phyloP scores from a whole-genome alignment of 23 red algal genomes.

The Agarophyton chilense region DNA sequence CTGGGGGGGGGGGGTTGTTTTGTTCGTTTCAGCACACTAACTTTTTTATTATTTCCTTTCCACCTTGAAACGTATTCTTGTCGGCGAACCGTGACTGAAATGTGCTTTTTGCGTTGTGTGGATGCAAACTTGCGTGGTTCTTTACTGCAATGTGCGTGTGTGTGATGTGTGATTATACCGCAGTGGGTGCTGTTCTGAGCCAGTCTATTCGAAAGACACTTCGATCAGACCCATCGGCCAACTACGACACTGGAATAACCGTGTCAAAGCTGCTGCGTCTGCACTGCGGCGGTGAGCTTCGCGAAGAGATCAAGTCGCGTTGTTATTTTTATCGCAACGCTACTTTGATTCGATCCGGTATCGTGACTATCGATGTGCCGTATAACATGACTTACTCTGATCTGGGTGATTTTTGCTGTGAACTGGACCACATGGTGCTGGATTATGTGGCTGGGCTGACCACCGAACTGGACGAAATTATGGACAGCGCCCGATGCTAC shows the following conservation, averaged over 20 bases:
- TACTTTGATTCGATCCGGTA: slow-evolving; percentile 61
- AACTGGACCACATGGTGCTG: slow-evolving; percentile 78
- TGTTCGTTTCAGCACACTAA: neutral
- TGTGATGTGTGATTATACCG: no score
- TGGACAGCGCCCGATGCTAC: slow-evolving; percentile 74
- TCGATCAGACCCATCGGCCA: slow-evolving; percentile 48
- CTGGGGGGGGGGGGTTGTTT: neutral
- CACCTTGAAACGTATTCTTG: no score
- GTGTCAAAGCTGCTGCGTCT: slow-evolving; percentile 61
- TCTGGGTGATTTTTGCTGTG: slow-evolving; percentile 70
- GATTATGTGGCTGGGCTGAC: slow-evolving; percentile 72
- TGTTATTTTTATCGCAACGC: slow-evolving; percentile 65
- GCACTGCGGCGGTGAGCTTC: slow-evolving; percentile 64
- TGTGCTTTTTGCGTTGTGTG: no score
- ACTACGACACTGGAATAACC: slow-evolving; percentile 70
- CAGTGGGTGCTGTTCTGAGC: slow-evolving; percentile 65
- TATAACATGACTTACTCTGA: slow-evolving; percentile 72
- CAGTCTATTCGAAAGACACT: slow-evolving; percentile 69
- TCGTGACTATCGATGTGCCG: slow-evolving; percentile 70
- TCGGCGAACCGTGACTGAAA: no score
- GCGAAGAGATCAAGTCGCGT: slow-evolving; percentile 67
- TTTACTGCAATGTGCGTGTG: no score
- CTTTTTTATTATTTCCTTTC: no score
- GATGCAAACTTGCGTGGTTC: no score
- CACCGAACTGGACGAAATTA: slow-evolving; percentile 65